phyloP scores from a whole-genome alignment of 352 stramenopile genomes.

The Globisporangium splendens region DNA sequence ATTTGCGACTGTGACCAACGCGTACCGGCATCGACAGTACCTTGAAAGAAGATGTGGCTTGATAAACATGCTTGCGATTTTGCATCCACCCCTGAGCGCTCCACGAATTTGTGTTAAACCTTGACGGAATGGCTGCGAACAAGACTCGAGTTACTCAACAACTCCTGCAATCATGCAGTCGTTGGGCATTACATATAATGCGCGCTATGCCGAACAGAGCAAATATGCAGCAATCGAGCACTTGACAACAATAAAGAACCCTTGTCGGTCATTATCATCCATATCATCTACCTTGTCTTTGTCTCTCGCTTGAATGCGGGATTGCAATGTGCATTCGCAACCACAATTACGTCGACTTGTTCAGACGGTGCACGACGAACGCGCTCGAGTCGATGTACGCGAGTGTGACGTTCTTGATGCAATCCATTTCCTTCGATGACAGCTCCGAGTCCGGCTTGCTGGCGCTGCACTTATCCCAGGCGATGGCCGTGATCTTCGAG shows the following conservation, averaged over 20 bases:
- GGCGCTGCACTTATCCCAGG: constrained; percentile 88
- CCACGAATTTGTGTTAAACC: too few relatives aligned
- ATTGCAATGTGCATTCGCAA: constrained; percentile 4
- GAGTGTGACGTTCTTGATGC: constrained; percentile 86
- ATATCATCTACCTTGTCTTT: constrained; percentile 29
- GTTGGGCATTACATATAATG: background rate
- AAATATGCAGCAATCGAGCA: background rate
- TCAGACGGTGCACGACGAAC: constrained; percentile 81
- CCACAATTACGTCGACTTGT: constrained; percentile 56
- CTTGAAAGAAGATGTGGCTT: too few relatives aligned
- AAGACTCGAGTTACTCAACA: too few relatives aligned
- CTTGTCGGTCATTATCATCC: constrained; percentile 14
- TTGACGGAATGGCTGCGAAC: too few relatives aligned
- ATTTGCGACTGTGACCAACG: too few relatives aligned
- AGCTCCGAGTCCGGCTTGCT: constrained; percentile 82
- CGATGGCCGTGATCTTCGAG: constrained; percentile 87
- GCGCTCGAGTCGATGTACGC: constrained; percentile 87
- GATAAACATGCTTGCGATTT: too few relatives aligned
- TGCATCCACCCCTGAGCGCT: too few relatives aligned
- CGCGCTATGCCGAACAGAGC: background rate
- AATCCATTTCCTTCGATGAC: constrained; percentile 74
- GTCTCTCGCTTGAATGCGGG: constrained; percentile 24
- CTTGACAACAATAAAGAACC: background rate
- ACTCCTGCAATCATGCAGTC: too few relatives aligned
- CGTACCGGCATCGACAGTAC: too few relatives aligned